Conservation (phyloP, 2,329 filamentous ascomycete species). For the Botryotinia narcissicola region DNA sequence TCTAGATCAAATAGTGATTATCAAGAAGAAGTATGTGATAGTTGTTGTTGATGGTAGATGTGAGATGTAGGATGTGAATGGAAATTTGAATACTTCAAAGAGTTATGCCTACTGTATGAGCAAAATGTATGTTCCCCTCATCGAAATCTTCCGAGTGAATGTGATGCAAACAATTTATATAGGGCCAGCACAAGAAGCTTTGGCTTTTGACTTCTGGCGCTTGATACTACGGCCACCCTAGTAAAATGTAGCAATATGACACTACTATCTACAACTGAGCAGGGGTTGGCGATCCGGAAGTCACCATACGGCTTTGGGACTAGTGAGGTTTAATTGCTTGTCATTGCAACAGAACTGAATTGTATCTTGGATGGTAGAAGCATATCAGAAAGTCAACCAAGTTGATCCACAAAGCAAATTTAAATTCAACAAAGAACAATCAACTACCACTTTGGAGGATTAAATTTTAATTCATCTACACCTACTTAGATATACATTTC, state of each 20-base stretch:
- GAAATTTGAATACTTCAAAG: not conserved
- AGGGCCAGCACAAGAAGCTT: not conserved
- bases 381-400: conserved; percentile 13
- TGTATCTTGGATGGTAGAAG: not conserved
- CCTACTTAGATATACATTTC: not conserved
- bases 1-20: not conserved
- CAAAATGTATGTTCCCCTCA: not conserved
- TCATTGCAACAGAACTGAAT: conserved; percentile 3
- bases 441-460: not conserved
- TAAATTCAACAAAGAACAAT: conserved; percentile 1
- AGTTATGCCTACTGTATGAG: not conserved
- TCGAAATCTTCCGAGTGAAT: not conserved
- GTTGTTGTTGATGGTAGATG: not conserved
- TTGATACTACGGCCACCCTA: not conserved
- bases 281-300: not conserved
- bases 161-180: not conserved
- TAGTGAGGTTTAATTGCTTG: not conserved
- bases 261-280: not conserved
- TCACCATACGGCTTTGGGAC: not conserved
- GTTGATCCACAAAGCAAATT: conserved; percentile 15
- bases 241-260: not conserved
- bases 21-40: not conserved
- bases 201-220: not conserved
- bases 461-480: not conserved
- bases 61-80: not conserved